These are phyloP conservation scores for Fagopyrum homotropicum DNA, from an alignment of 148 eudicot genomes.

Conservation along the genomic window DNA sequence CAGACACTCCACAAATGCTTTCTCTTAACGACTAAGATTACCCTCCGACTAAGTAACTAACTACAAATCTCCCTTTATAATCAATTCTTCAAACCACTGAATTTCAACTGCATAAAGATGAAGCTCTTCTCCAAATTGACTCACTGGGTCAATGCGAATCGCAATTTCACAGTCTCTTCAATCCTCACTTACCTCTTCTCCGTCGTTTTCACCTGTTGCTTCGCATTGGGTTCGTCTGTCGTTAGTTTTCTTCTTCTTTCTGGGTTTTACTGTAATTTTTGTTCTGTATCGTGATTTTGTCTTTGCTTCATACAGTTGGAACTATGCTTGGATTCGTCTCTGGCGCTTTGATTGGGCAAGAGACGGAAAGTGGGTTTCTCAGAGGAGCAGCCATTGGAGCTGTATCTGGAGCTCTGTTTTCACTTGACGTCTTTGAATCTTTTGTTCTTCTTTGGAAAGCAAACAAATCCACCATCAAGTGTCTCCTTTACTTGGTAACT, in stretches of 20 bases:
- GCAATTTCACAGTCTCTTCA: conserved; percentile 51
- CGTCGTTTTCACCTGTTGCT: conserved; percentile 82
- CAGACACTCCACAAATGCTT: background rate
- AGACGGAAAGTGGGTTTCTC: conserved; percentile 90
- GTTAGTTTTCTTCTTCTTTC: background rate
- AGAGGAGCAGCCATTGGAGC: conserved; percentile 98
- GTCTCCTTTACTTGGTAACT: conserved; percentile 74
- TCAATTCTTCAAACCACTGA: background rate
- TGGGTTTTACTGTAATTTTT: background rate
- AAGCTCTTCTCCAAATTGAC: conserved; percentile 25
- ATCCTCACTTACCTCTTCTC: conserved; percentile 62
- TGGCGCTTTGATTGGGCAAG: conserved; percentile 96
- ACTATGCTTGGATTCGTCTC: conserved; percentile 86
- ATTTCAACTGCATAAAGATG: background rate
- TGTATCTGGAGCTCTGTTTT: conserved; percentile 95
- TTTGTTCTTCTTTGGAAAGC: conserved; percentile 85
- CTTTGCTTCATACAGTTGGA: conserved; percentile 56
- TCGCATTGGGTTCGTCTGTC: conserved; percentile 59
- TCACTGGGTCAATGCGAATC: conserved; percentile 37
- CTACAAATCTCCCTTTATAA: background rate
- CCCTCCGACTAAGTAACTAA: background rate
- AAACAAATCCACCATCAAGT: conserved; percentile 75
- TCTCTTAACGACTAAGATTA: conserved; percentile 38
- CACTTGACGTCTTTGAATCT: conserved; percentile 91
- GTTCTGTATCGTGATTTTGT: background rate